A percentile compares a stretch with the other conserved stretches of the same genome.
Evolutionary conservation across 2,329 filamentous ascomycete genomes (phyloP).

Genomic region (Fusarium pseudocircinatum): DNA sequence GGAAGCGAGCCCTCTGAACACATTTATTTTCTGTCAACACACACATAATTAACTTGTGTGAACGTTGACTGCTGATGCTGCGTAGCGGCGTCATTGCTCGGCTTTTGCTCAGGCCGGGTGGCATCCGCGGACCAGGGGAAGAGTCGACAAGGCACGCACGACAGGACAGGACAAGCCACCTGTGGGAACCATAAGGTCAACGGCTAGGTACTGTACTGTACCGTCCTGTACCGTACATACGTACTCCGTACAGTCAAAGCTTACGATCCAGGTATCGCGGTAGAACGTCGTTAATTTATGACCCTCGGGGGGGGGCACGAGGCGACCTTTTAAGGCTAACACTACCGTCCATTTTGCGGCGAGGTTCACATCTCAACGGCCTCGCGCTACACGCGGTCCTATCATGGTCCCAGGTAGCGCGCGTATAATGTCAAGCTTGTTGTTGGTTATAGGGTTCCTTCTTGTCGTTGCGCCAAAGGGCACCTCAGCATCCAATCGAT

Average conservation of each 20-base stretch:
- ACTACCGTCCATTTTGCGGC: conserved; percentile 4
- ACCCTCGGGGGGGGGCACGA: not conserved
- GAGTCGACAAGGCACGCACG: not conserved
- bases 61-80: not conserved
- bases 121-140: conserved; percentile 33
- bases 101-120: conserved; percentile 10
- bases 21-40: not conserved
- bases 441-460: not conserved
- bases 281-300: conserved; percentile 22
- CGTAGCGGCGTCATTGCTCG: conserved; percentile 2
- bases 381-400: conserved; percentile 30
- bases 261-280: conserved; percentile 12
- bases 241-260: not conserved
- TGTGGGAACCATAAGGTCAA: not conserved
- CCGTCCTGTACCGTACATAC: not conserved
- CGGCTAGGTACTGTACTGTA: not conserved
- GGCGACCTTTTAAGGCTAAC: conserved; percentile 16
- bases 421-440: conserved; percentile 5
- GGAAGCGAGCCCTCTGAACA: not conserved
- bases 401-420: conserved; percentile 18
- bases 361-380: conserved; percentile 20
- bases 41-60: not conserved
- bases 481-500: not conserved
- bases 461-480: not conserved
- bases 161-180: not conserved